A percentile compares a stretch with the other conserved stretches of the same genome.
phyloP scores from a whole-genome alignment of 176 grass and related monocot species.

The Metroxylon sagu region DNA sequence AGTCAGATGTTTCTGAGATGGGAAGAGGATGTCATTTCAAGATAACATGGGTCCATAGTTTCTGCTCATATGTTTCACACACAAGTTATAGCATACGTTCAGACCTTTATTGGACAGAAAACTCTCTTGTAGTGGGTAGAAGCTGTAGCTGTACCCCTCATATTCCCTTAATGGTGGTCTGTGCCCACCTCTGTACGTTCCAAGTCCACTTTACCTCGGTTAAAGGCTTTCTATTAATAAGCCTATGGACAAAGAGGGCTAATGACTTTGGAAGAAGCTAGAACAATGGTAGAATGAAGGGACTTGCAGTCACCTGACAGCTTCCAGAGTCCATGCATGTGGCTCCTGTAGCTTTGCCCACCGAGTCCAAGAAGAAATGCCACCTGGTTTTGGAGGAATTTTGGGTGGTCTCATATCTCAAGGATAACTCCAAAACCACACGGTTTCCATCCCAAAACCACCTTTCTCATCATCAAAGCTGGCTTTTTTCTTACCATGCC shows the following conservation, averaged over 20 bases:
- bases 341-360: neutral
- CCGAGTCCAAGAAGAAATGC: neutral
- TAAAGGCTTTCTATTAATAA: too few relatives aligned
- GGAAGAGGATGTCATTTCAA: too few relatives aligned
- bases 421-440: too few relatives aligned
- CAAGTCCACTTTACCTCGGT: too few relatives aligned
- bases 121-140: neutral
- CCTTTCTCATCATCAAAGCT: too few relatives aligned
- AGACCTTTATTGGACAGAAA: neutral
- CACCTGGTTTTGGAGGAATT: neutral
- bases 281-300: too few relatives aligned
- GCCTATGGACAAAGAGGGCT: too few relatives aligned
- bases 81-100: neutral
- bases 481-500: neutral
- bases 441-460: too few relatives aligned
- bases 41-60: too few relatives aligned
- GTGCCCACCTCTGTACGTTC: neutral
- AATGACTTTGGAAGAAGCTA: too few relatives aligned
- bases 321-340: constrained; percentile 2
- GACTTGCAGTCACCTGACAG: neutral
- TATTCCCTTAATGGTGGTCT: neutral
- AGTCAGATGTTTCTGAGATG: too few relatives aligned
- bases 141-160: neutral
- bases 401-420: neutral
- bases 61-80: too few relatives aligned